Conservation (phyloP, 2,329 filamentous ascomycete genomes). For the Trichoderma endophyticum region DNA sequence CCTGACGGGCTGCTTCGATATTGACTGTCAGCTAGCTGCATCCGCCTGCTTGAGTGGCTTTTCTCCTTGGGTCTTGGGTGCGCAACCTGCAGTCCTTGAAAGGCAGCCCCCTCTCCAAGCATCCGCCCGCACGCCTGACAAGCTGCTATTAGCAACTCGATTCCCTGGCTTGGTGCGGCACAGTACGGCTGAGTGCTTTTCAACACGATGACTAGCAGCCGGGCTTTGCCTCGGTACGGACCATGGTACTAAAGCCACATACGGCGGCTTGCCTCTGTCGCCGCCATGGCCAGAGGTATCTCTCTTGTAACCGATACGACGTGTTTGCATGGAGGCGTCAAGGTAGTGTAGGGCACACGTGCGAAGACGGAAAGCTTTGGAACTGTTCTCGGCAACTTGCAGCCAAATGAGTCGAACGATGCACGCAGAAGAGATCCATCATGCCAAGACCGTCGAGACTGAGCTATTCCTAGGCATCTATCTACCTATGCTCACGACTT, state of each 20-base stretch:
- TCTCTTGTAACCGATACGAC: not conserved
- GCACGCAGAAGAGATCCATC: not conserved
- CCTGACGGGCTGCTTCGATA: not conserved
- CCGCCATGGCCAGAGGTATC: not conserved
- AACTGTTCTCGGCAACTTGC: not conserved
- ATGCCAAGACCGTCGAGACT: not conserved
- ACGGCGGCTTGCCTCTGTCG: not conserved
- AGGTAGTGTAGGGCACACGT: not conserved
- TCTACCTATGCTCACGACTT: not conserved
- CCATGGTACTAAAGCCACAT: not conserved
- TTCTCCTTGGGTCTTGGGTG: not conserved
- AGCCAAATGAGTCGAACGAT: not conserved
- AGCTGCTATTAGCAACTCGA: not conserved
- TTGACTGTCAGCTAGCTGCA: constrained; percentile 12
- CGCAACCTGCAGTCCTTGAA: not conserved
- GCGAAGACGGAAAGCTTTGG: not conserved
- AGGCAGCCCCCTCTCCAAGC: not conserved
- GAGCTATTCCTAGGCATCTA: not conserved
- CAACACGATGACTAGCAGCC: not conserved
- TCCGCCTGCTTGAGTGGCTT: not conserved
- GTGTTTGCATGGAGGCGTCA: not conserved
- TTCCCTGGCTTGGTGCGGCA: constrained; percentile 1
- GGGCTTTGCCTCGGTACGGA: not conserved
- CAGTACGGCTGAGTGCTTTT: not conserved
- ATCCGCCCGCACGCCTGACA: not conserved